Evolutionary conservation across 2,329 filamentous ascomycete species (phyloP).

Genomic region (Pseudogymnoascus sp.): DNA sequence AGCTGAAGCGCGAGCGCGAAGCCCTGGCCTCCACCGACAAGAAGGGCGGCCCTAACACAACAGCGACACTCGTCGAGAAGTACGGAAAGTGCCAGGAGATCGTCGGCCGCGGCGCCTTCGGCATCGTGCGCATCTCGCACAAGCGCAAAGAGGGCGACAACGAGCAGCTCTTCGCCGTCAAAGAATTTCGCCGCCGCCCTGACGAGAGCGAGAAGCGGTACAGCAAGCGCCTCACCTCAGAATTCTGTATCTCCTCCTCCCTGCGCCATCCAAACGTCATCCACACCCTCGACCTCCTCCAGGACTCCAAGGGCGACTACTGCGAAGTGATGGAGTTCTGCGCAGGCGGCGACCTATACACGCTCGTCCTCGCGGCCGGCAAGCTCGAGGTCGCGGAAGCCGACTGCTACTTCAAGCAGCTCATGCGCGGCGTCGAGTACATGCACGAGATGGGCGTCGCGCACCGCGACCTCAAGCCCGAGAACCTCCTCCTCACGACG

Average conservation of each 20-base stretch:
- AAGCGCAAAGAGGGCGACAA: conserved; percentile 75
- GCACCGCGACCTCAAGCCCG: conserved; percentile 94
- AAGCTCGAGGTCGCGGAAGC: conserved; percentile 89
- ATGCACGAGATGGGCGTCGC: conserved; percentile 99
- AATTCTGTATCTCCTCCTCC: conserved; percentile 97
- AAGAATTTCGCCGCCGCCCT: conserved; percentile 90
- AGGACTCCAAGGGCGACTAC: conserved; percentile 94
- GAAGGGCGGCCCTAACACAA: conserved; percentile 65
- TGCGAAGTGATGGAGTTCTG: conserved; percentile 99
- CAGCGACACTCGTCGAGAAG: conserved; percentile 80
- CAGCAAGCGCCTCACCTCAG: conserved; percentile 90
- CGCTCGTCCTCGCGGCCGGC: conserved; percentile 78
- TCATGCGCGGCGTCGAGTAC: conserved; percentile 98
- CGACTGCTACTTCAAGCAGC: conserved; percentile 97
- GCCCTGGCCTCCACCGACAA: conserved; percentile 62
- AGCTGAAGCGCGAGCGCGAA: conserved; percentile 80
- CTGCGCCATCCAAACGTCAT: conserved; percentile 97
- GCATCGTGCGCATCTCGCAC: conserved; percentile 94
- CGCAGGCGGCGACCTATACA: conserved; percentile 91
- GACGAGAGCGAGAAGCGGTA: conserved; percentile 97
- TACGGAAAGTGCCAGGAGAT: conserved; percentile 98
- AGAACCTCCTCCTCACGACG: conserved; percentile 88
- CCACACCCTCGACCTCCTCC: conserved; percentile 87
- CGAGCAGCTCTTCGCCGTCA: conserved; percentile 93
- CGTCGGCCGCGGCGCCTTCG: conserved; percentile 90